Percentiles rank a stretch among this genome's conserved stretches.
phyloP scores from a whole-genome alignment of 2,329 filamentous ascomycete species.

The Cladobotryum mycophilum region DNA sequence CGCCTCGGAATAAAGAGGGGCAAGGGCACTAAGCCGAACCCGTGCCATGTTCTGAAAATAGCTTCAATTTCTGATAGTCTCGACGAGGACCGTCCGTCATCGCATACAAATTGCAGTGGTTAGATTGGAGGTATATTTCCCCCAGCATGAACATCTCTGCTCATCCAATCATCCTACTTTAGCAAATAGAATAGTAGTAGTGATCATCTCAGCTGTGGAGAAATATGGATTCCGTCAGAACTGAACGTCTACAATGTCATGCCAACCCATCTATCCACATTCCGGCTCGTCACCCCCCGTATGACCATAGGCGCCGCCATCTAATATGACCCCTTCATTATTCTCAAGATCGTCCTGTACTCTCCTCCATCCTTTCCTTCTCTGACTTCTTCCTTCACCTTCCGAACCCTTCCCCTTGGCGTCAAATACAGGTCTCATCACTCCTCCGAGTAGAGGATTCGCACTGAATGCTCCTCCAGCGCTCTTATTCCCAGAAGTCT shows the following conservation, averaged over 20 bases:
- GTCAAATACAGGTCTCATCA: constrained; percentile 59
- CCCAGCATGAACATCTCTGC: no score
- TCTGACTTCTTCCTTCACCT: constrained; percentile 35
- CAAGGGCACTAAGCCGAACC: no score
- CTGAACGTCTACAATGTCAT: background rate
- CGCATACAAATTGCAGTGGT: no score
- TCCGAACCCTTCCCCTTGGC: constrained; percentile 45
- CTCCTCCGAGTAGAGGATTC: constrained; percentile 59
- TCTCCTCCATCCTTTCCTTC: constrained; percentile 46
- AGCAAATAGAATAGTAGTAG: no score
- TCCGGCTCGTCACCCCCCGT: constrained; percentile 28
- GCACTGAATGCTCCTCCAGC: constrained; percentile 57
- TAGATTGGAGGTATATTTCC: no score
- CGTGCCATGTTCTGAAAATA: no score
- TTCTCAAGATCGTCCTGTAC: constrained; percentile 55
- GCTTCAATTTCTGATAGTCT: no score
- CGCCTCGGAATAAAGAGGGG: no score
- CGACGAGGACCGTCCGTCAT: no score
- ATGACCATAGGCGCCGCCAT: constrained; percentile 46
- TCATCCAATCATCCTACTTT: no score
- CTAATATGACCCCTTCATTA: constrained; percentile 53
- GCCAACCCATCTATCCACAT: constrained; percentile 25
- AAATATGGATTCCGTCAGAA: no score
- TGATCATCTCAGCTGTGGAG: no score
- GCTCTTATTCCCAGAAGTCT: constrained; percentile 29